These are phyloP conservation scores for Pseudomicrostroma phylloplanum DNA, from an alignment of 1,284 basidiomycete species.

Conservation along the genomic window DNA sequence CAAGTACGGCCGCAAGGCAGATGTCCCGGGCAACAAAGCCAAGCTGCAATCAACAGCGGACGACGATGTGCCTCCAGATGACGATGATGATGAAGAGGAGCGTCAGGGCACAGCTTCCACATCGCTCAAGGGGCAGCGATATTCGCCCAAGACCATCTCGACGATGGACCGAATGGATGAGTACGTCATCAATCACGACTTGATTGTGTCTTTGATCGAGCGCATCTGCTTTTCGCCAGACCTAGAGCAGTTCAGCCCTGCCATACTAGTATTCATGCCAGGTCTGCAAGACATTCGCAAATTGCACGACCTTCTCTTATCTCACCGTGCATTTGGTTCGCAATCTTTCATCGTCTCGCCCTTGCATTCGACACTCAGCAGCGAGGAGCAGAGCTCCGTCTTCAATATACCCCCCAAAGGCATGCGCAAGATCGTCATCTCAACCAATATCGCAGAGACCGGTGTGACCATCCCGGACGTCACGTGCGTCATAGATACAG, in stretches of 20 bases:
- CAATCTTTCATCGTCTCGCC: slow-evolving; percentile 72
- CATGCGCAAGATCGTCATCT: slow-evolving; percentile 81
- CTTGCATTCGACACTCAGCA: slow-evolving; percentile 68
- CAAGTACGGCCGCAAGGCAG: slow-evolving; percentile 25
- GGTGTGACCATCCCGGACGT: slow-evolving; percentile 98
- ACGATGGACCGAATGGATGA: slow-evolving; percentile 86
- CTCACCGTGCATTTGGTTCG: slow-evolving; percentile 70
- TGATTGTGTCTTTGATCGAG: slow-evolving; percentile 75
- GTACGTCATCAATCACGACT: slow-evolving; percentile 61
- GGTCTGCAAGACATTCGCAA: slow-evolving; percentile 77
- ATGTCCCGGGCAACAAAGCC: slow-evolving; percentile 53
- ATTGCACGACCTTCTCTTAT: slow-evolving; percentile 71
- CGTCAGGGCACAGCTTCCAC: slow-evolving; percentile 43
- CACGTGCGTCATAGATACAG: slow-evolving; percentile 92
- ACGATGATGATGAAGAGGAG: slow-evolving; percentile 60
- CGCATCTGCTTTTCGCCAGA: slow-evolving; percentile 67
- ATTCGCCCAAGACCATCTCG: slow-evolving; percentile 65
- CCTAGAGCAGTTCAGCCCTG: slow-evolving; percentile 65
- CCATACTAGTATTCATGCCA: slow-evolving; percentile 88
- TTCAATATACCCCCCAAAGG: slow-evolving; percentile 78
- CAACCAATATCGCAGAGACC: slow-evolving; percentile 71
- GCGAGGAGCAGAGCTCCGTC: slow-evolving; percentile 78
- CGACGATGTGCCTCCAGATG: slow-evolving; percentile 68
- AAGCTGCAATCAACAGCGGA: slow-evolving; percentile 60
- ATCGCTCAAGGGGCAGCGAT: slow-evolving; percentile 57